phyloP scores from a whole-genome alignment of 2,329 filamentous ascomycete genomes.

The Aureobasidium sp. region DNA sequence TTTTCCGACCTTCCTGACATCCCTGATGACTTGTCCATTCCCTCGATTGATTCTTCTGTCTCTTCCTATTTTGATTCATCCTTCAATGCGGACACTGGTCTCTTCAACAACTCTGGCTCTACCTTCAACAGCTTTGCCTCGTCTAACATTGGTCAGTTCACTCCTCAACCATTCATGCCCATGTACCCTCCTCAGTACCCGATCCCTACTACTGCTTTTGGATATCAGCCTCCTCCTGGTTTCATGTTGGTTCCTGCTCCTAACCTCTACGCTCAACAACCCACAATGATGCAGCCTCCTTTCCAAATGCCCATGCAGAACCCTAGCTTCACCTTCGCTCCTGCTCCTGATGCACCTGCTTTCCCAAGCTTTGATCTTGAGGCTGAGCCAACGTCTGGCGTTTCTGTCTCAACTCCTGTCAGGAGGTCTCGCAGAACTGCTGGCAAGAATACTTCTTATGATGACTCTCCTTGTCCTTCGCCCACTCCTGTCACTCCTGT shows the following conservation, averaged over 20 bases:
- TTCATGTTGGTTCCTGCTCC: not conserved
- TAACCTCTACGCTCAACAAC: not conserved
- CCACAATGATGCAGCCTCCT: not conserved
- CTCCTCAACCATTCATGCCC: not conserved
- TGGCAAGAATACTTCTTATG: not conserved
- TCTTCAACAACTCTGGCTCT: not conserved
- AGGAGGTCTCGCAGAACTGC: not conserved
- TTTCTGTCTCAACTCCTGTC: not conserved
- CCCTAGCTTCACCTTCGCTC: not conserved
- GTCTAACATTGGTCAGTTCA: not conserved
- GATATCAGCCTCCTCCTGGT: not conserved
- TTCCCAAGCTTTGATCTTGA: not conserved
- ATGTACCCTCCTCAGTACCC: not conserved
- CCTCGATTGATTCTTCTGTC: not conserved
- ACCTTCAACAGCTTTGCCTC: not conserved
- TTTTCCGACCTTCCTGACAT: not conserved
- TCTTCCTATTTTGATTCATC: not conserved
- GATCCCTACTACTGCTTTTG: not conserved
- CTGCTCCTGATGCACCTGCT: not conserved
- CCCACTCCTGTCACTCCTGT: not conserved
- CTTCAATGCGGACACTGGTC: not conserved
- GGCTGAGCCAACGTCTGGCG: not conserved
- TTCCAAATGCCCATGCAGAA: not conserved
- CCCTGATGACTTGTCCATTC: not conserved
- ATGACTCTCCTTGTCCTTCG: not conserved